Conservation (phyloP, 371 early-diverging fungal species). For the Mucor velutinosus region DNA sequence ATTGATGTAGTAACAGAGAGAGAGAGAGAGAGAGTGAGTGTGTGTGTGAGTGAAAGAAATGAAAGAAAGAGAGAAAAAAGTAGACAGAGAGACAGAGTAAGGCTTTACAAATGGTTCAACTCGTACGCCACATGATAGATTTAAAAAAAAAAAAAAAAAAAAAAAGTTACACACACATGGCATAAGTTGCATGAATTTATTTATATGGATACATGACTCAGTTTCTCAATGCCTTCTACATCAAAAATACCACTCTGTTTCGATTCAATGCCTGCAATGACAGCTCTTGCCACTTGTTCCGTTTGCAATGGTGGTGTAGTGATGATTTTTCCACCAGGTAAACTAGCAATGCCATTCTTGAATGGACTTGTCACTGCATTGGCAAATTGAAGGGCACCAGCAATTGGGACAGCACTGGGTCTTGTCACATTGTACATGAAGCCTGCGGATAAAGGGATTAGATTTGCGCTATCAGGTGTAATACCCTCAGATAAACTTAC, state of each 20-base stretch:
- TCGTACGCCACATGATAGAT: background rate
- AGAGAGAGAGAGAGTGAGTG: constrained; percentile 1
- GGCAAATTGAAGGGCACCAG: constrained; percentile 53
- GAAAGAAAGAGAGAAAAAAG: constrained; percentile 4
- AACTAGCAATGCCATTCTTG: constrained; percentile 46
- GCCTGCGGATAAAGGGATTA: constrained; percentile 25
- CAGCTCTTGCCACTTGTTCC: constrained; percentile 66
- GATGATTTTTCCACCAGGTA: constrained; percentile 59
- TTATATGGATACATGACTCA: constrained; percentile 26
- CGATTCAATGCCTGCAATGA: constrained; percentile 52
- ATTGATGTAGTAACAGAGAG: constrained; percentile 1
- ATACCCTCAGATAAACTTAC: constrained; percentile 25
- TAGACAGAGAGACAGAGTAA: background rate
- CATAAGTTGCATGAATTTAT: background rate
- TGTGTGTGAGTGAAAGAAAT: constrained; percentile 1
- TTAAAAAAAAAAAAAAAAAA: too few relatives aligned
- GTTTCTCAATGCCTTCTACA: constrained; percentile 49
- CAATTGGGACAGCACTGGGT: constrained; percentile 63
- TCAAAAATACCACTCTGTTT: constrained; percentile 51
- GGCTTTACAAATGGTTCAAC: background rate
- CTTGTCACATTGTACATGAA: constrained; percentile 66
- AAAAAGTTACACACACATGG: constrained; percentile 11
- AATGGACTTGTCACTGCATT: constrained; percentile 51
- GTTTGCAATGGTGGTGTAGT: constrained; percentile 65
- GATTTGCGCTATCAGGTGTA: too few relatives aligned